Evolutionary conservation across 2,329 filamentous ascomycete species (phyloP), one percentile per base, ranked within the genome.

Genomic region (Herpomyces periplanetae): DNA sequence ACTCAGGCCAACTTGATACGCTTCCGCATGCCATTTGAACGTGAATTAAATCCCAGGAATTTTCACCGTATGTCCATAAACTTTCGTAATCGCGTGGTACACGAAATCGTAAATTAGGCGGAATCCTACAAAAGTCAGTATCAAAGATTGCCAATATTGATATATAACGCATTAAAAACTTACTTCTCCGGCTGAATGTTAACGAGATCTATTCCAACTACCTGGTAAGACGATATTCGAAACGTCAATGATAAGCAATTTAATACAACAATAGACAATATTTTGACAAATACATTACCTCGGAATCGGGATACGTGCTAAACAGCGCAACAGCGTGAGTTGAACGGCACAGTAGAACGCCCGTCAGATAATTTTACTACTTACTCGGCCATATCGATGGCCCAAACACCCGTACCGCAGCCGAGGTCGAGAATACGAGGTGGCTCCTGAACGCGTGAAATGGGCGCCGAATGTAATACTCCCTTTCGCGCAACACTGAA

Each of bases 401-500:
- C 55, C 75, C 75, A 91, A 24, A 85, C 75, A 15, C 69, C 71
- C 1, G 69, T 85, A 9, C 73, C 75, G 26, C 63, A 73, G 16
- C 71, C 75, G 20, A 87, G 31, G 28, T 57, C 54, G 21, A 58
- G 40, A 24, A 58, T 48, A 24, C 49, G 44, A 22, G 41, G 39
- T 21, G 38, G 37, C 3, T 29, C 31, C 27, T 31, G 38, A n/a
- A 37, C 30, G 23, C 37, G 26, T 24, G 36, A 30, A 19, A 44
- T 32, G 14, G 43, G 40, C 24, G 45, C 37, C 32, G 37, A 30
- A 27, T 42, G 35, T 28, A 47, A 30, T 28, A 45, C 35, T 14
- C 47, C 43, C 16, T 42, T 37, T 25, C 61, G 54, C 19, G 54
- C 54, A 9, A 63, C 49, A 8, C 48, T 43, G 30, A 71, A 63